Evolutionary conservation across 2,329 filamentous ascomycete genomes (phyloP).

Genomic region (Penicillium sp.): DNA sequence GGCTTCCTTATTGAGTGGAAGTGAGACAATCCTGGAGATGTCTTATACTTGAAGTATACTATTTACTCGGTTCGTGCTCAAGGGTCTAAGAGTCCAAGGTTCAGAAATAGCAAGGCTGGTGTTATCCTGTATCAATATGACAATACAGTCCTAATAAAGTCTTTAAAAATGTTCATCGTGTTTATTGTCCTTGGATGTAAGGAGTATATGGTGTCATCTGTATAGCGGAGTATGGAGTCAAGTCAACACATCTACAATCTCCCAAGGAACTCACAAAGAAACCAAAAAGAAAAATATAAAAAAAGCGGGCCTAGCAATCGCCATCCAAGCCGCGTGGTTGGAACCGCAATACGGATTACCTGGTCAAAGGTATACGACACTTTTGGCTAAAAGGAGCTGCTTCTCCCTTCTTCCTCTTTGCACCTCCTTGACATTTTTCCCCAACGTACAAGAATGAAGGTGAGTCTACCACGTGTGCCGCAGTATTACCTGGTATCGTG

Average conservation of each 20-base stretch:
- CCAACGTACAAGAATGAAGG: constrained; percentile 22
- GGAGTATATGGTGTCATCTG: no score
- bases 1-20: no score
- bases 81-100: not conserved
- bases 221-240: no score
- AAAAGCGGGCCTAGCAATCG: constrained; percentile 13
- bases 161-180: not conserved
- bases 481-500: constrained; percentile 9
- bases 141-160: not conserved
- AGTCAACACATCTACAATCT: not conserved
- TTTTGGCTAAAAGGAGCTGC: constrained; percentile 4
- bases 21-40: no score
- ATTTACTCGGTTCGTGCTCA: no score
- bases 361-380: not conserved
- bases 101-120: not conserved
- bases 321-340: constrained; percentile 16
- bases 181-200: not conserved
- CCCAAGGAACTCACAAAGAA: not conserved
- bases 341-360: constrained; percentile 21
- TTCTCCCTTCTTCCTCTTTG: constrained; percentile 4
- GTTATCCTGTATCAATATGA: not conserved
- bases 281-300: not conserved
- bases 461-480: constrained; percentile 10
- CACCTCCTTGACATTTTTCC: not conserved
- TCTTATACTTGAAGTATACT: no score